phyloP scores from a whole-genome alignment of 2,329 filamentous ascomycete genomes.

The Fusarium abutilonis region DNA sequence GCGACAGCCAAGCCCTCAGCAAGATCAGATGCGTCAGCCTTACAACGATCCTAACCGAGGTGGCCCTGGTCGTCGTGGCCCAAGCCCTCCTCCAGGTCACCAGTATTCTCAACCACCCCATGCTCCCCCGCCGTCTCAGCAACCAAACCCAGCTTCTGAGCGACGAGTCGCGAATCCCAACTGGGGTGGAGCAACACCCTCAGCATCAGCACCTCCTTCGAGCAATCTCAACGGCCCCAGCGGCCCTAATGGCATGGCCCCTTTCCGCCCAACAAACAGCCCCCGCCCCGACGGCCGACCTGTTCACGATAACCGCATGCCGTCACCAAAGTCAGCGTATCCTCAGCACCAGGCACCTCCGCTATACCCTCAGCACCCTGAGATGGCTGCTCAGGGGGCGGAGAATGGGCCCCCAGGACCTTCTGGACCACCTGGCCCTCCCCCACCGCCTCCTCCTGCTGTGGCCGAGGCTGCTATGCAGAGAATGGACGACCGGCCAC shows the following conservation, averaged over 20 bases:
- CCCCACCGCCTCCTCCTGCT: conserved; percentile 63
- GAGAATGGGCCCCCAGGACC: conserved; percentile 57
- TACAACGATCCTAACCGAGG: conserved; percentile 62
- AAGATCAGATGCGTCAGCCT: conserved; percentile 68
- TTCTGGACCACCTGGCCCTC: conserved; percentile 43
- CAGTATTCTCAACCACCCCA: conserved; percentile 63
- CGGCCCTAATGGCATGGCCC: conserved; percentile 66
- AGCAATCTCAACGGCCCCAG: conserved; percentile 51
- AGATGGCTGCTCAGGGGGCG: conserved; percentile 67
- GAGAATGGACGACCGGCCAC: conserved; percentile 73
- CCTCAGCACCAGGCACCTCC: conserved; percentile 73
- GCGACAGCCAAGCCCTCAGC: conserved; percentile 79
- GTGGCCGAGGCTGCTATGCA: conserved; percentile 74
- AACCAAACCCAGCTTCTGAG: conserved; percentile 58
- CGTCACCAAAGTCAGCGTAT: conserved; percentile 91
- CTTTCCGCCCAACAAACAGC: conserved; percentile 77
- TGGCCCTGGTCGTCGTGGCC: conserved; percentile 58
- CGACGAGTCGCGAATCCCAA: conserved; percentile 70
- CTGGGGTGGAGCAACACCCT: conserved; percentile 65
- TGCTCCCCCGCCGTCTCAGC: conserved; percentile 56
- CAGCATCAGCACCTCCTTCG: conserved; percentile 52
- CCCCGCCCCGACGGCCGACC: conserved; percentile 86
- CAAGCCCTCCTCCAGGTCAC: conserved; percentile 62
- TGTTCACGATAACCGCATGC: conserved; percentile 82
- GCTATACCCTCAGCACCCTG: conserved; percentile 76